These are phyloP conservation scores for Stephanodiscus minutulus DNA, from an alignment of 108 stramenopile species.

Conservation along the genomic window DNA sequence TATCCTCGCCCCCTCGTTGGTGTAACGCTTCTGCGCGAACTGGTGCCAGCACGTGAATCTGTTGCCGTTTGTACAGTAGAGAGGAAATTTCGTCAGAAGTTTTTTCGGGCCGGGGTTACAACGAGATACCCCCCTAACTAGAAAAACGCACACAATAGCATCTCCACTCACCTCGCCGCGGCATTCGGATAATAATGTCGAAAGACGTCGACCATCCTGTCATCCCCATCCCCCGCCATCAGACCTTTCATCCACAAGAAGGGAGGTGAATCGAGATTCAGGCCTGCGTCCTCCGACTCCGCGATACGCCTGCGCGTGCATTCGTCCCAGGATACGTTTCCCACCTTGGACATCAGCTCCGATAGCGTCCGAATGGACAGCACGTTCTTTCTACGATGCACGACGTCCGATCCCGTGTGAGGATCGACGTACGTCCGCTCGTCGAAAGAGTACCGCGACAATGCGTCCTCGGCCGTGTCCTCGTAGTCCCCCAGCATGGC, in stretches of 20 bases:
- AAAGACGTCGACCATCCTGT: constrained; percentile 88
- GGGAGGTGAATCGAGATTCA: constrained; percentile 58
- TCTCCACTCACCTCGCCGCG: constrained; percentile 46
- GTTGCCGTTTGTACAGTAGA: background rate
- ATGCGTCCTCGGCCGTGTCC: constrained; percentile 53
- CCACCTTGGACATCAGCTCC: constrained; percentile 80
- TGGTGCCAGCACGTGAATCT: constrained; percentile 94
- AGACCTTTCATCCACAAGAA: constrained; percentile 68
- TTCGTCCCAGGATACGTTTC: constrained; percentile 65
- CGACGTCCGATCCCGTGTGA: constrained; percentile 19
- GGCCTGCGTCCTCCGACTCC: constrained; percentile 48
- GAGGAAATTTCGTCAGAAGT: background rate
- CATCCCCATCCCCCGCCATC: constrained; percentile 71
- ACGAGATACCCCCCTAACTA: background rate
- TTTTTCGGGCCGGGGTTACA: background rate
- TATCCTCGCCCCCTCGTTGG: constrained; percentile 86
- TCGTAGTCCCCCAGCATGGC: constrained; percentile 74
- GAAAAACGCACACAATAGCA: too few relatives aligned
- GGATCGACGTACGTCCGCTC: constrained; percentile 49
- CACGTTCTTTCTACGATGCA: constrained; percentile 56
- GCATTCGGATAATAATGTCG: constrained; percentile 83
- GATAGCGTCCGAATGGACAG: constrained; percentile 54
- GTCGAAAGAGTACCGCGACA: constrained; percentile 55
- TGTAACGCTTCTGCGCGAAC: constrained; percentile 78
- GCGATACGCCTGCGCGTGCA: constrained; percentile 56